A percentile compares a stretch with the other conserved stretches of the same genome.
Evolutionary conservation across 305 asterid genomes (phyloP).

Genomic region (Fraxinus paxiana): DNA sequence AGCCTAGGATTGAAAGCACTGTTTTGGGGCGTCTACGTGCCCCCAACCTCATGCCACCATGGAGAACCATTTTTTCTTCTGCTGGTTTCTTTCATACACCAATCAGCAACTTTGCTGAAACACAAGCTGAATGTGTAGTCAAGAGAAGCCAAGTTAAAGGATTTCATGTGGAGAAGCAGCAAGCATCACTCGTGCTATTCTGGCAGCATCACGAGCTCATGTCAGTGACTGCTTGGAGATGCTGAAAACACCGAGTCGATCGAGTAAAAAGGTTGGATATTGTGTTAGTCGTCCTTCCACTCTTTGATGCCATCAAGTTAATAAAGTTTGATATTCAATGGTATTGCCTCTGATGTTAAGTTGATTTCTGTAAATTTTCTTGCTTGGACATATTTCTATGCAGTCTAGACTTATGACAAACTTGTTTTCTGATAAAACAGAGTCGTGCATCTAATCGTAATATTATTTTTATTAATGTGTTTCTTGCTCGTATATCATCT

Average conservation of each 20-base stretch:
- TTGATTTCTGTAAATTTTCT: slow-evolving; percentile 21
- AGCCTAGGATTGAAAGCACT: slow-evolving; percentile 42
- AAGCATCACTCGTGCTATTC: slow-evolving; percentile 39
- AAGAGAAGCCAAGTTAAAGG: slow-evolving; percentile 41
- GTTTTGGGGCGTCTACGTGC: slow-evolving; percentile 38
- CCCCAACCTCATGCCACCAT: slow-evolving; percentile 37
- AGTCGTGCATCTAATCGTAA: not conserved
- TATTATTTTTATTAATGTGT: slow-evolving; percentile 1
- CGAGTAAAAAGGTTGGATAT: not conserved
- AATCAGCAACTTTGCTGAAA: slow-evolving; percentile 41
- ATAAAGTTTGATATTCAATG: slow-evolving; percentile 23
- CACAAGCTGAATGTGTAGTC: slow-evolving; percentile 51
- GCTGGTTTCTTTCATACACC: slow-evolving; percentile 39
- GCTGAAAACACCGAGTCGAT: slow-evolving; percentile 24
- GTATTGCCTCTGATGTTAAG: slow-evolving; percentile 10
- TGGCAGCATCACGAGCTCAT: slow-evolving; percentile 52
- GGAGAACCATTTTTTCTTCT: slow-evolving; percentile 38
- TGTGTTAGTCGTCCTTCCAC: not conserved
- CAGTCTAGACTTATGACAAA: slow-evolving; percentile 1
- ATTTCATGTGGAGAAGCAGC: slow-evolving; percentile 44
- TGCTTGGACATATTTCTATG: slow-evolving; percentile 20
- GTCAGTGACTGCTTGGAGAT: slow-evolving; percentile 49
- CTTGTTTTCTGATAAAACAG: slow-evolving; percentile 3
- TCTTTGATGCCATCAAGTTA: slow-evolving; percentile 20
- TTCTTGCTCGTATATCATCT: not conserved